Evolutionary conservation across 73 alveolate genomes (phyloP), one percentile per base, ranked within the genome.

Genomic region (Vitrella brassicaformis): DNA sequence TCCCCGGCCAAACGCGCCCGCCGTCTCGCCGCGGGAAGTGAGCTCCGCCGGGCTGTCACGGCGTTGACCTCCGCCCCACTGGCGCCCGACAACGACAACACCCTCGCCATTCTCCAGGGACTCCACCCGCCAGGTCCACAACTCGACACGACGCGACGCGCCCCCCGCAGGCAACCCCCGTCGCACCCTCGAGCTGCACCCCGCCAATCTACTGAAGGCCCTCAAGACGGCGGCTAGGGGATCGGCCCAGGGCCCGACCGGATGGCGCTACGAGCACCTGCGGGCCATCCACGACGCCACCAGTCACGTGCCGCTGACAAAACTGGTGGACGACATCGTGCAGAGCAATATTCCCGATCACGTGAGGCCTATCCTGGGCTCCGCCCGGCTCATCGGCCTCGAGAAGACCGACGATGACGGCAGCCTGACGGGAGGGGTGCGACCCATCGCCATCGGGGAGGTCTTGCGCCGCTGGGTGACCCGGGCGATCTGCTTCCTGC

Each of bases 361-460:
- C 30, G n/a, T 70, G 1, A 25, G 66, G 0, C 67, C 26, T 18
- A 29, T 31, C 75, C 31, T 70, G 0, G 75, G 66, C 0, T 64
- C 66, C 22, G 75, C 46, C n/a, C 1, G 65, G 0, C 32, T 70
- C 0, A 64, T 31, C n/a, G 75, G 66, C 75, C 22, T 70, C 32
- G 66, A 64, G 19, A 70, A 70, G n/a, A 30, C n/a, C 7, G 10
- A 18, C 10, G n/a, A n/a, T n/a, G n/a, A n/a, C n/a, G n/a, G n/a
- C n/a, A n/a, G n/a, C n/a, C n/a, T n/a, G n/a, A n/a, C n/a, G n/a
- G 75, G 75, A 9, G 75, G 65, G 18, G 65, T 70, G 30, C 75
- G 75, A n/a, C 75, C 75, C 66, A 70, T 70, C 9, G 75, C 75
- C 0, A 66, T 70, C 10, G 75, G 75, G 9, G 75, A 70, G 28